phyloP scores from a whole-genome alignment of 768 basidiomycete genomes.

The Leucocoprinus leucothites region DNA sequence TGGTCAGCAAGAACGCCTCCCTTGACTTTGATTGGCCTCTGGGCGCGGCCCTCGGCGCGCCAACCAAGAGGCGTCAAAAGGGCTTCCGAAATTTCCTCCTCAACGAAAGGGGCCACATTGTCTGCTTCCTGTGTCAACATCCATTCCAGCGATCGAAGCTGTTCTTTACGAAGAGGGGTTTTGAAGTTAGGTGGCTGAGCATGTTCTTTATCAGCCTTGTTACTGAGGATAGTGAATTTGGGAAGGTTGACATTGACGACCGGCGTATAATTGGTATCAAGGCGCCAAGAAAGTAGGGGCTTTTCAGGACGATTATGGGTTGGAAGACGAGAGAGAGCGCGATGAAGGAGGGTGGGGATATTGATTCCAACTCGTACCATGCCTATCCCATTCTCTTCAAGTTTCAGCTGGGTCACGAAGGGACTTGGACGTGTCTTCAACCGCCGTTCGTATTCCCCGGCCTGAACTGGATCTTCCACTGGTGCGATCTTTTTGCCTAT shows the following conservation, averaged over 20 bases:
- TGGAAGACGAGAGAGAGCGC: constrained; percentile 80
- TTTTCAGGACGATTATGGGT: constrained; percentile 44
- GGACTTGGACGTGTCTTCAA: constrained; percentile 84
- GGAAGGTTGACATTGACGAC: constrained; percentile 54
- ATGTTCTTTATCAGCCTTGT: constrained; percentile 68
- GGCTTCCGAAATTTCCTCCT: constrained; percentile 94
- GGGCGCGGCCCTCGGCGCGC: constrained; percentile 91
- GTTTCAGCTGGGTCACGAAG: constrained; percentile 80
- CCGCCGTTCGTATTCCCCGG: constrained; percentile 85
- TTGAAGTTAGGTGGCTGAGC: constrained; percentile 79
- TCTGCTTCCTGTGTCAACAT: constrained; percentile 79
- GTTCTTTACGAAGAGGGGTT: constrained; percentile 73
- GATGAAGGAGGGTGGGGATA: constrained; percentile 81
- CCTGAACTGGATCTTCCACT: constrained; percentile 81
- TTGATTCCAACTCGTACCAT: constrained; percentile 85
- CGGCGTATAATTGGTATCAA: constrained; percentile 76
- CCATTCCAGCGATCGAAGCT: constrained; percentile 89
- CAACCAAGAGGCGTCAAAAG: constrained; percentile 83
- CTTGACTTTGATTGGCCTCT: constrained; percentile 67
- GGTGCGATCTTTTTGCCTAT: constrained; percentile 59
- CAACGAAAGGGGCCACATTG: constrained; percentile 71
- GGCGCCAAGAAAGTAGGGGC: constrained; percentile 68
- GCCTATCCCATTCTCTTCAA: constrained; percentile 60
- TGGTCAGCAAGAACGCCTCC: constrained; percentile 95
- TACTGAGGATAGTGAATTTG: constrained; percentile 72